phyloP scores from a whole-genome alignment of 805 yeast species.

The Yarrowia yakushimensis region DNA sequence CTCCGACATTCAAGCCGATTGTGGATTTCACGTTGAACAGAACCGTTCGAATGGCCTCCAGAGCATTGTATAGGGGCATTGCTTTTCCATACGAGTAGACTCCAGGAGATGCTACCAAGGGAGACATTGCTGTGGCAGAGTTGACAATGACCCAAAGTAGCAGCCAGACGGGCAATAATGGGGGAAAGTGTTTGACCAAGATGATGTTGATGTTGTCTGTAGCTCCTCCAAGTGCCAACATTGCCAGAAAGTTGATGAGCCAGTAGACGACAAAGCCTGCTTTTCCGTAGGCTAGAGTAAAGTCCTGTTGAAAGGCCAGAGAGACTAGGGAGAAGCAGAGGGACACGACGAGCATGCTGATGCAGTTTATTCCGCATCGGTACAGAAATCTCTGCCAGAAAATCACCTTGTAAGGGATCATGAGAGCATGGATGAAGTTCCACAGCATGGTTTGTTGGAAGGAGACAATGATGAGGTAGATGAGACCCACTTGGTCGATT shows the following conservation, averaged over 20 bases:
- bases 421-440: constrained; percentile 25
- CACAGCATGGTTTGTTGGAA: constrained; percentile 57
- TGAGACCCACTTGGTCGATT: constrained; percentile 53
- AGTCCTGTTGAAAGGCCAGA: constrained; percentile 64
- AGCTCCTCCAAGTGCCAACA: constrained; percentile 74
- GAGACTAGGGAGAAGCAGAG: constrained; percentile 58
- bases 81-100: constrained; percentile 65
- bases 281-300: constrained; percentile 55
- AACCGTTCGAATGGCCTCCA: constrained; percentile 57
- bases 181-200: constrained; percentile 54
- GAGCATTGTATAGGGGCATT: constrained; percentile 64
- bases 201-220: constrained; percentile 62
- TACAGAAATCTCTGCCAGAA: constrained; percentile 11
- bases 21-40: constrained; percentile 55
- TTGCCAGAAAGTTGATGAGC: constrained; percentile 63
- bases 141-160: constrained; percentile 66
- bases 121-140: constrained; percentile 64
- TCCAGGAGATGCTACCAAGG: constrained; percentile 55
- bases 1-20: constrained; percentile 59
- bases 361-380: not conserved
- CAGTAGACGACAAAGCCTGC: constrained; percentile 73
- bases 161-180: constrained; percentile 67
- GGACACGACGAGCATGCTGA: constrained; percentile 46
- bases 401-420: not conserved
- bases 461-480: constrained; percentile 65